Evolutionary conservation across 441 rosid species (phyloP).

Genomic region (Breynia disticha): DNA sequence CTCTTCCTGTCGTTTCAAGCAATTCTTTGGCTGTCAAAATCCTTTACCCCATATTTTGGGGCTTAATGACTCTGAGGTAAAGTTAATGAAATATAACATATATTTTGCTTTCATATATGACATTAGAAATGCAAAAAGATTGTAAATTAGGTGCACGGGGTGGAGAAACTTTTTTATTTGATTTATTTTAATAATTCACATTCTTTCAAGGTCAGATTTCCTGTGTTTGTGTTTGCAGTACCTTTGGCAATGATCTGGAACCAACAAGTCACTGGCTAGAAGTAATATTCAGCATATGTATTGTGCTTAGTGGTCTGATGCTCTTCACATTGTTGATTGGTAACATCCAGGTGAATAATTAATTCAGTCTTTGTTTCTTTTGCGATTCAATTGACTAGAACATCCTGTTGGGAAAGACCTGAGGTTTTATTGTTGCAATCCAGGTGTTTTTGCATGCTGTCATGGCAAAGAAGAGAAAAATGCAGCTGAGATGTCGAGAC

Average conservation of each 20-base stretch:
- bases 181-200: too few species aligned
- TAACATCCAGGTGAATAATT: conserved; percentile 47
- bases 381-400: not conserved
- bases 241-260: conserved; percentile 65
- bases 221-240: conserved; percentile 27
- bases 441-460: conserved; percentile 59
- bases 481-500: conserved; percentile 53
- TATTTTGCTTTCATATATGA: too few species aligned
- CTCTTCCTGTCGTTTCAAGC: conserved; percentile 64
- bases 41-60: conserved; percentile 75
- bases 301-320: conserved; percentile 50
- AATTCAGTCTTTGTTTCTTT: not conserved
- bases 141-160: too few species aligned
- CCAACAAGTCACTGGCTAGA: conserved; percentile 69
- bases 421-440: not conserved
- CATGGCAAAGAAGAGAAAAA: conserved; percentile 55
- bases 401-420: not conserved
- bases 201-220: not conserved
- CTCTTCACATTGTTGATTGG: conserved; percentile 69
- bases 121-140: too few species aligned
- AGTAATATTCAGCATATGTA: conserved; percentile 55
- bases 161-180: too few species aligned
- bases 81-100: too few species aligned
- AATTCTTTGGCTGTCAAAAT: conserved; percentile 49
- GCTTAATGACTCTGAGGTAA: conserved; percentile 62